Base-by-base conservation (phyloP, 257 asterid species). In the Anisodus tanguticus region DNA sequence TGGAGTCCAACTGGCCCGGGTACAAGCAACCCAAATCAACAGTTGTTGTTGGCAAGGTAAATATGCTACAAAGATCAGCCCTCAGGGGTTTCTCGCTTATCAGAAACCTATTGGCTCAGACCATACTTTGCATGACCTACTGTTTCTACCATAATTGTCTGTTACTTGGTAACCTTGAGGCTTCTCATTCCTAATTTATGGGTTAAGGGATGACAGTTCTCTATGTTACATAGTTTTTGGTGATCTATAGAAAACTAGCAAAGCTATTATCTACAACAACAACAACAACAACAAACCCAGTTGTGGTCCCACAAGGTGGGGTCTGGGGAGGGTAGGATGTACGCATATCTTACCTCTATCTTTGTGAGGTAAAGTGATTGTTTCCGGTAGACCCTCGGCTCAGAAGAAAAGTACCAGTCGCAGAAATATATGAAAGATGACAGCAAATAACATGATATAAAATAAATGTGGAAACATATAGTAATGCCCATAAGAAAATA, bases 1-100 rank as follows among this genome's bases (percentile, higher is more conserved):
- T 96, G 99, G 99, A 96, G 99, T 90, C 99, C 99, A 69, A 90
- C 97, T 37, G 99, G 99, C 53, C 90, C 94, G 35, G 97, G 98
- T 76, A 90, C 99, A 82, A 91, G 86, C 93, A 93, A 96, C 86
- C 98, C 99, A 39, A 96, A 92, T 88, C 91, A 87, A 84, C 91
- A 90, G 79, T 85, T 92, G 89, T 86, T 96, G 88, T 89, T 96
- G 86, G 99, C 98, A 64, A 96, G 99, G 99, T 96, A 82, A 86
- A 15, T 83, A 6, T 16, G 78, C 19, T 41, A 41, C 67, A 60
- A 60, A 60, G 67, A 60, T 60, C 12, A 60, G 35, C 78, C 78
- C 54, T 41, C 22, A 0, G 15, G 55, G 8, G 17, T 41, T 41
- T 69, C 54, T 17, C 35, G 4, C 31, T 41, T 41, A 41, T 41